Percentiles rank a stretch among this genome's conserved stretches.
These are phyloP conservation scores for Aurantiochytrium sp. DNA, from an alignment of 108 stramenopile species.

Conservation along the genomic window DNA sequence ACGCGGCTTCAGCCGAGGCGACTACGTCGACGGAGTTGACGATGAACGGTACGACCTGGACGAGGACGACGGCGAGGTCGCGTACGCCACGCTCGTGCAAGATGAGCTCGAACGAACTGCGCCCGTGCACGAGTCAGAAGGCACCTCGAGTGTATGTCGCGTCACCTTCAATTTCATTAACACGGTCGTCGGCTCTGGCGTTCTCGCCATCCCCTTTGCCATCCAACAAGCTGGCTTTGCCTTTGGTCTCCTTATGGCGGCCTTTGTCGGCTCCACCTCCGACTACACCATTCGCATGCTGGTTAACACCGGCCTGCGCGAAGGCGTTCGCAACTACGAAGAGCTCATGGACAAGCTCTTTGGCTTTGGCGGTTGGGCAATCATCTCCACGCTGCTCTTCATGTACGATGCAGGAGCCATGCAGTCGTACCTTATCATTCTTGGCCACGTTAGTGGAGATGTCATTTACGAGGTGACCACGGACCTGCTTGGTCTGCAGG, in stretches of 20 bases:
- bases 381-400: neutral
- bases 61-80: neutral
- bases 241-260: neutral
- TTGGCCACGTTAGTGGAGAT: neutral
- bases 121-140: neutral
- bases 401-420: neutral
- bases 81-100: neutral
- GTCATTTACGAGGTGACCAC: neutral
- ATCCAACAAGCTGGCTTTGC: neutral
- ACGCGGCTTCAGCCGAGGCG: neutral
- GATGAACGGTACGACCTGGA: neutral
- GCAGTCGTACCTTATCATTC: slow-evolving; percentile 9
- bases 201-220: neutral
- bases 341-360: slow-evolving; percentile 18
- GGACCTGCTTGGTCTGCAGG: neutral
- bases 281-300: slow-evolving; percentile 11
- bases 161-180: neutral
- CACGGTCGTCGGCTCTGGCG: neutral
- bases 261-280: neutral
- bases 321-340: neutral
- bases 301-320: neutral
- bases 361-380: neutral
- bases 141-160: neutral
- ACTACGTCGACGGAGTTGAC: neutral
- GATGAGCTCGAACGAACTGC: neutral